Conservation (phyloP, 345 rosid species). For the Eucalyptus tenuipes region DNA sequence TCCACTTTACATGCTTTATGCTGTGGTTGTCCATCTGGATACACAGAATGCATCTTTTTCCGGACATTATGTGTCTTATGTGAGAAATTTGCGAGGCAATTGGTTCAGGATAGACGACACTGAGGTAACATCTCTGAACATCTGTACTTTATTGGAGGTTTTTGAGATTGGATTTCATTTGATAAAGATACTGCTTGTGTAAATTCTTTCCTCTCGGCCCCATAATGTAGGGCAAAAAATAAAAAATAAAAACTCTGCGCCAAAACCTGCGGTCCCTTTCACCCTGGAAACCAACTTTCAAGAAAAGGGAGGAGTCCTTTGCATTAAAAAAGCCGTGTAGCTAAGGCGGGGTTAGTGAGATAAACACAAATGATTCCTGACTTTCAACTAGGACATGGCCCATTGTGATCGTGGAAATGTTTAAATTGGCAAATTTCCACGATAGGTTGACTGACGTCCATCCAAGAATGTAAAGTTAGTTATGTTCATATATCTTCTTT, state of each 20-base stretch:
- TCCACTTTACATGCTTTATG: constrained; percentile 70
- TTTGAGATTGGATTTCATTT: not conserved
- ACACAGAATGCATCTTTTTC: constrained; percentile 76
- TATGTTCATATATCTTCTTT: not conserved
- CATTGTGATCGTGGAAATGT: not conserved
- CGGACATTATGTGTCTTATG: constrained; percentile 74
- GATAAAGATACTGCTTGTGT: not conserved
- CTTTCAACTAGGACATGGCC: not conserved
- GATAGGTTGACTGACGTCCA: not conserved
- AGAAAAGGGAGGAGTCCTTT: not conserved
- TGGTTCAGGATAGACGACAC: constrained; percentile 81
- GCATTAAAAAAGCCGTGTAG: not conserved
- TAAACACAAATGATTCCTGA: not conserved
- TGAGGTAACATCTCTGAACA: constrained; percentile 29
- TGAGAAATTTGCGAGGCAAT: constrained; percentile 54
- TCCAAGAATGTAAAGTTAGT: not conserved
- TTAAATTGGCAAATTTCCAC: not conserved
- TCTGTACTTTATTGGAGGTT: not conserved
- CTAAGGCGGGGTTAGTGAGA: not conserved
- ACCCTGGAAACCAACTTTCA: not conserved
- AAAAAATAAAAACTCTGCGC: not conserved
- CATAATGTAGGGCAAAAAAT: not conserved
- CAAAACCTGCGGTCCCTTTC: not conserved
- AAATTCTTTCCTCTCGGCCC: not conserved
- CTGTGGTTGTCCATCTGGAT: constrained; percentile 77